These are phyloP conservation scores for Curvularia sp. DNA, from an alignment of 2,329 filamentous ascomycete species.

Conservation along the genomic window DNA sequence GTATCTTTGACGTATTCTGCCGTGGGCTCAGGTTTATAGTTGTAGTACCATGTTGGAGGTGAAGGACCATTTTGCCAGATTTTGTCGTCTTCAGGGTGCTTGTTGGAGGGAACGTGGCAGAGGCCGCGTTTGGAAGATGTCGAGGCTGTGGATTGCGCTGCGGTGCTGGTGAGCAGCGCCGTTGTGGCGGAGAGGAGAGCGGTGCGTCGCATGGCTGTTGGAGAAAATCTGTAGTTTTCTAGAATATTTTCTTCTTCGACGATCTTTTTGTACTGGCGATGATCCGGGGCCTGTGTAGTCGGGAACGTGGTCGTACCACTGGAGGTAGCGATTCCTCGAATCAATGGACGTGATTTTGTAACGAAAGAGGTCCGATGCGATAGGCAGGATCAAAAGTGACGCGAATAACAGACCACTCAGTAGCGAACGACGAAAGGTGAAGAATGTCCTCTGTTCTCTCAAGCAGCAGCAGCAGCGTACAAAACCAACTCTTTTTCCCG, in stretches of 20 bases:
- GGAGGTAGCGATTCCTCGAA: background rate
- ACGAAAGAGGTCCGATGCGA: background rate
- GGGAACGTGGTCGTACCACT: background rate
- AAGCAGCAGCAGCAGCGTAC: background rate
- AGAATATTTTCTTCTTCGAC: background rate
- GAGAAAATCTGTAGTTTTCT: background rate
- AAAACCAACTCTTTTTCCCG: background rate
- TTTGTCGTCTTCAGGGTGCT: slow-evolving; percentile 66
- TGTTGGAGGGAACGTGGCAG: slow-evolving; percentile 66
- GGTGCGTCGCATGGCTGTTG: slow-evolving; percentile 11
- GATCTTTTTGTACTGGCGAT: slow-evolving; percentile 1
- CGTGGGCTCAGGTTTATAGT: slow-evolving; percentile 69
- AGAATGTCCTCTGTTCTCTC: background rate
- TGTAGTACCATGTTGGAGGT: slow-evolving; percentile 84
- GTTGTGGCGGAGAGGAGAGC: slow-evolving; percentile 10
- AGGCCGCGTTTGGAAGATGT: slow-evolving; percentile 73
- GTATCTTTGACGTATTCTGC: slow-evolving; percentile 53
- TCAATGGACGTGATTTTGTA: background rate
- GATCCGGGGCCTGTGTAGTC: background rate
- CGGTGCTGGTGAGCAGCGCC: slow-evolving; percentile 16
- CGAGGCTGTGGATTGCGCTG: slow-evolving; percentile 46
- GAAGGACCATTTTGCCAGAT: slow-evolving; percentile 66
- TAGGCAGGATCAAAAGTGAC: background rate
- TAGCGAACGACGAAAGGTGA: background rate
- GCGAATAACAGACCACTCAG: background rate